These are phyloP conservation scores for Podospora pseudocomata DNA, from an alignment of 495 filamentous ascomycete species.

Conservation along the genomic window DNA sequence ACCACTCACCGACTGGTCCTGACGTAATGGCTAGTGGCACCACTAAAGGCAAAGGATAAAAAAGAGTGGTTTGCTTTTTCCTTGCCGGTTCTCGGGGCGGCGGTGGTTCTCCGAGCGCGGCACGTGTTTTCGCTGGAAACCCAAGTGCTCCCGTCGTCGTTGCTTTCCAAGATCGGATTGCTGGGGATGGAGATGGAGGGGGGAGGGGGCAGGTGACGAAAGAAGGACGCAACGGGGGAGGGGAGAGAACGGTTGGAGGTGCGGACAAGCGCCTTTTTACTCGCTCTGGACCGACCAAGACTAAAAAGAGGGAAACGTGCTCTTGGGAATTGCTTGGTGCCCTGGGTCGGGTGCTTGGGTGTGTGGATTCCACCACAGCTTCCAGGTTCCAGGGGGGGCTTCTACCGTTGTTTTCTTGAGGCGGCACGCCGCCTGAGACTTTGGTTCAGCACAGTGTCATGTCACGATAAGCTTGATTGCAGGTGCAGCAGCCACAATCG, in stretches of 20 bases:
- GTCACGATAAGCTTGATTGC: not conserved
- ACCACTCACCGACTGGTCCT: conserved; percentile 6
- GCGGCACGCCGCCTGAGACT: not conserved
- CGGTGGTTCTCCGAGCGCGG: not conserved
- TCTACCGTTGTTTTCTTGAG: not conserved
- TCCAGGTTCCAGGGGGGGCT: not conserved
- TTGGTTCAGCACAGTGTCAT: not conserved
- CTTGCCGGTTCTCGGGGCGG: too few species aligned
- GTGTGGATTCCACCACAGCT: not conserved
- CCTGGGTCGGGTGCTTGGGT: not conserved
- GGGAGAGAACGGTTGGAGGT: not conserved
- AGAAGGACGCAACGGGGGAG: not conserved
- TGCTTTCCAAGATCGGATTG: not conserved
- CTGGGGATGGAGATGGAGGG: not conserved
- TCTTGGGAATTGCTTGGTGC: not conserved
- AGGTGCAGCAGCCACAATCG: not conserved
- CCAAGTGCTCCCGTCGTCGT: not conserved
- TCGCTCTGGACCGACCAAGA: not conserved
- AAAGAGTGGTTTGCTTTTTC: not conserved
- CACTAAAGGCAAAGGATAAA: not conserved
- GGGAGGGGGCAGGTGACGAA: not conserved
- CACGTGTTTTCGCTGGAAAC: not conserved
- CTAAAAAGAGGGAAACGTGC: not conserved
- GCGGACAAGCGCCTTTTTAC: conserved; percentile 5
- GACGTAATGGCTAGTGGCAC: conserved; percentile 9